Percentiles rank a stretch among this genome's conserved stretches.
These are phyloP conservation scores for Nothophoma quercina DNA, from an alignment of 2,329 filamentous ascomycete species.

Conservation along the genomic window DNA sequence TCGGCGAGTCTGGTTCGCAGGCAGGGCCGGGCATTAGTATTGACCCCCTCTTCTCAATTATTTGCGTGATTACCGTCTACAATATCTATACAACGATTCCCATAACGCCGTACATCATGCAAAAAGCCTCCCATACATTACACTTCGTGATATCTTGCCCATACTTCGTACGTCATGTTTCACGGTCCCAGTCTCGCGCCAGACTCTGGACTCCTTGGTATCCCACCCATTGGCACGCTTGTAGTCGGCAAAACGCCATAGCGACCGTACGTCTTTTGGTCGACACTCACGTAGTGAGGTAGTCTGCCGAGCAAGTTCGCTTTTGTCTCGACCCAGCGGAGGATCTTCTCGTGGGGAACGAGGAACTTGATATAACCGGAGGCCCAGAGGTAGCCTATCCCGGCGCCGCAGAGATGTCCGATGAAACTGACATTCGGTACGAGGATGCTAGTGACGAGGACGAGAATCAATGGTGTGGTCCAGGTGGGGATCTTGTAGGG, in stretches of 20 bases:
- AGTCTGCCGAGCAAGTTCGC: conserved; percentile 83
- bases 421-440: conserved; percentile 83
- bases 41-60: too few relatives aligned
- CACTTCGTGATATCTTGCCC: neutral
- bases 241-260: conserved; percentile 80
- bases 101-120: conserved; percentile 6
- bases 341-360: conserved; percentile 84
- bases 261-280: conserved; percentile 93
- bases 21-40: too few relatives aligned
- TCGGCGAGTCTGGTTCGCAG: too few relatives aligned
- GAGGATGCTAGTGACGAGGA: conserved; percentile 77
- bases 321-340: conserved; percentile 88
- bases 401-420: conserved; percentile 85
- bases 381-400: conserved; percentile 86
- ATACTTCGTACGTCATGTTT: neutral
- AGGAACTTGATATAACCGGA: conserved; percentile 89
- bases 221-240: conserved; percentile 27
- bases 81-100: conserved; percentile 1
- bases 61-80: too few relatives aligned
- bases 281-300: conserved; percentile 91
- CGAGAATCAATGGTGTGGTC: conserved; percentile 82
- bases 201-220: conserved; percentile 40
- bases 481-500: conserved; percentile 84
- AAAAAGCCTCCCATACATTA: conserved; percentile 10
- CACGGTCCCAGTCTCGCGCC: conserved; percentile 42